These are phyloP conservation scores for Talaromyces funiculosus DNA, from an alignment of 2,329 filamentous ascomycete species.

Conservation along the genomic window DNA sequence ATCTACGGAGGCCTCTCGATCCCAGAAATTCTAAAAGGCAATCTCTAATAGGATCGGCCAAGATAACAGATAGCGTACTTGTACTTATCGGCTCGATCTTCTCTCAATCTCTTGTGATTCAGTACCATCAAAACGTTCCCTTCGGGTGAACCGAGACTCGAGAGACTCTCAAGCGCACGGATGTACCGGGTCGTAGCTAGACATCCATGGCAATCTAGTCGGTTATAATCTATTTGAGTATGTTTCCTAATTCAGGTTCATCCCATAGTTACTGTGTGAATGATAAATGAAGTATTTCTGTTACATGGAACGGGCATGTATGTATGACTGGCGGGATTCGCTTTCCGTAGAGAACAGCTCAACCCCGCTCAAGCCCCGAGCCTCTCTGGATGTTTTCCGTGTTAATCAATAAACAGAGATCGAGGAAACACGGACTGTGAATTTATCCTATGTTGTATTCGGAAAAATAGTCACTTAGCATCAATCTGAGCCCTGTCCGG, in stretches of 20 bases:
- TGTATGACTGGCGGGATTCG: background rate
- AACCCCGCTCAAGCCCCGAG: background rate
- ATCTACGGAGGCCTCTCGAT: background rate
- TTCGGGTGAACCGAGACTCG: background rate
- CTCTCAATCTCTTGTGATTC: background rate
- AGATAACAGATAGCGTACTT: background rate
- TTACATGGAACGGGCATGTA: background rate
- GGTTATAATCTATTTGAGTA: background rate
- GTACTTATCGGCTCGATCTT: background rate
- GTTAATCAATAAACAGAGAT: background rate
- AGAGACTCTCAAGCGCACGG: no score
- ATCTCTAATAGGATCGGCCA: background rate
- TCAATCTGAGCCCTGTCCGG: background rate
- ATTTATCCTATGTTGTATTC: background rate
- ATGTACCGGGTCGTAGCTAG: no score
- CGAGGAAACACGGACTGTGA: background rate
- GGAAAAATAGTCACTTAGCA: background rate
- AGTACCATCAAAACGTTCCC: background rate
- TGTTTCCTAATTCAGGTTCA: background rate
- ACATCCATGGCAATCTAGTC: background rate
- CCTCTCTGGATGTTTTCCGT: background rate
- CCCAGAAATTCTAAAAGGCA: background rate
- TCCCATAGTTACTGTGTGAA: background rate
- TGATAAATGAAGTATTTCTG: background rate
- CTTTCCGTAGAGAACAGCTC: background rate